These are phyloP conservation scores for Silene vulgaris DNA, from an alignment of 179 eudicot species.

Conservation along the genomic window DNA sequence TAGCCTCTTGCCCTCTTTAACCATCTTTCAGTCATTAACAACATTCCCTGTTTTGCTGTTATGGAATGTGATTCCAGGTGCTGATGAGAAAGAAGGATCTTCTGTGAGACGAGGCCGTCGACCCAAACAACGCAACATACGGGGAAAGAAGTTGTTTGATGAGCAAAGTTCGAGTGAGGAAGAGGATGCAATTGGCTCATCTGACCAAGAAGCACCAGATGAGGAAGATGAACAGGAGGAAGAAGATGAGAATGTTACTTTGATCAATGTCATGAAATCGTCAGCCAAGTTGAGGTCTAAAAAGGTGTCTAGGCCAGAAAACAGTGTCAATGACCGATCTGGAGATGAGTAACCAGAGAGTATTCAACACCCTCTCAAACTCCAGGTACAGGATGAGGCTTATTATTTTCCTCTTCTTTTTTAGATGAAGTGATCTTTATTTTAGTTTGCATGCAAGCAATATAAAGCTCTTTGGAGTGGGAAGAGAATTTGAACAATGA, in stretches of 20 bases:
- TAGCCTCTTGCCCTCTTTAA: neutral
- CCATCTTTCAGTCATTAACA: neutral
- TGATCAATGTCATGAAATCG: constrained; percentile 64
- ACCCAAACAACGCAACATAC: constrained; percentile 48
- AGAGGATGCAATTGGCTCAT: constrained; percentile 67
- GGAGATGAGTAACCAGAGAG: constrained; percentile 35
- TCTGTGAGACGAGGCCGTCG: constrained; percentile 73
- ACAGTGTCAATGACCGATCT: constrained; percentile 28
- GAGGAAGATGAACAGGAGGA: constrained; percentile 59
- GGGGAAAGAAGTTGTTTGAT: constrained; percentile 80
- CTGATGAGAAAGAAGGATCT: constrained; percentile 63
- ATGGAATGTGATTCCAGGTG: constrained; percentile 31
- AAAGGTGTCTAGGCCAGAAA: constrained; percentile 43
- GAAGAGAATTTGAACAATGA: too few relatives aligned
- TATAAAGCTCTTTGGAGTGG: neutral
- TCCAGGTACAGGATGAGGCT: constrained; percentile 37
- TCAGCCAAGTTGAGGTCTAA: constrained; percentile 68
- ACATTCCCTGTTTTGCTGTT: constrained; percentile 11
- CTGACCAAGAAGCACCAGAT: constrained; percentile 67
- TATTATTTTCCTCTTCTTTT: neutral
- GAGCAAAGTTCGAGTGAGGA: constrained; percentile 85
- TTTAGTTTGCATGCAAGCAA: constrained; percentile 12
- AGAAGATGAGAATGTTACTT: constrained; percentile 66
- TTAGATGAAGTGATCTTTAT: neutral
- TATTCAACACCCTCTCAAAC: constrained; percentile 37